Base-by-base conservation (phyloP, 1,139 yeast genomes). In the Blastobotrys petasosporus region DNA sequence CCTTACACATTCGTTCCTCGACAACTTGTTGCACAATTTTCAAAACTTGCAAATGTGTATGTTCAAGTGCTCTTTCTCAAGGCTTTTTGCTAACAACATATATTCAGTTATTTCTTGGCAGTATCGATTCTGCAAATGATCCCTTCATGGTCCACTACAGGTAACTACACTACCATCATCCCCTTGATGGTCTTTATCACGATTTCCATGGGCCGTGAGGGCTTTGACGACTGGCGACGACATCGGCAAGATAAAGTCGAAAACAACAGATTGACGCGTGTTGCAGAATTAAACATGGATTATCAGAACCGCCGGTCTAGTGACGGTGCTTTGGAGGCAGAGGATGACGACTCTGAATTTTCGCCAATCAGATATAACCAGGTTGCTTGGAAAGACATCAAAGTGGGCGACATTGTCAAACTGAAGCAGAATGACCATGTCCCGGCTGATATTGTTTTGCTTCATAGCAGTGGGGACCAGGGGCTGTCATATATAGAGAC, bases 61-160 rank as follows among this genome's bases (percentile, higher is more conserved):
- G 60, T 53, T n/a, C n/a, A n/a, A n/a, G n/a, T n/a, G n/a, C 17
- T 37, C 8, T 9, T 17, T 29, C 13, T 25, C 30, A n/a, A n/a
- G n/a, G n/a, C n/a, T n/a, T n/a, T n/a, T n/a, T n/a, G n/a, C n/a
- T n/a, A n/a, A n/a, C n/a, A n/a, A n/a, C n/a, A n/a, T n/a, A n/a
- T n/a, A n/a, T n/a, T 11, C 13, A 54, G 57, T 4, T 66, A 88
- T 64, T 88, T 92, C 65, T 67, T 92, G 76, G 73, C 80, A 8
- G 94, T 92, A 20, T 90, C 97, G 2, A 85, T 92, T 50, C 71
- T 90, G 74, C 97, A 92, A 62, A 82, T 90, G 94, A 83, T 92
- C 45, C 98, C 98, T 0, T 80, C 90, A 1, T 92, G 97, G 97
- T 87, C 97, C 2, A 88, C 98, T 2, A 92, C 98, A 0, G 98